Percentiles rank a stretch among this genome's conserved stretches.
These are phyloP conservation scores for Lyophyllum atratum DNA, from an alignment of 768 basidiomycete genomes.

Conservation along the genomic window DNA sequence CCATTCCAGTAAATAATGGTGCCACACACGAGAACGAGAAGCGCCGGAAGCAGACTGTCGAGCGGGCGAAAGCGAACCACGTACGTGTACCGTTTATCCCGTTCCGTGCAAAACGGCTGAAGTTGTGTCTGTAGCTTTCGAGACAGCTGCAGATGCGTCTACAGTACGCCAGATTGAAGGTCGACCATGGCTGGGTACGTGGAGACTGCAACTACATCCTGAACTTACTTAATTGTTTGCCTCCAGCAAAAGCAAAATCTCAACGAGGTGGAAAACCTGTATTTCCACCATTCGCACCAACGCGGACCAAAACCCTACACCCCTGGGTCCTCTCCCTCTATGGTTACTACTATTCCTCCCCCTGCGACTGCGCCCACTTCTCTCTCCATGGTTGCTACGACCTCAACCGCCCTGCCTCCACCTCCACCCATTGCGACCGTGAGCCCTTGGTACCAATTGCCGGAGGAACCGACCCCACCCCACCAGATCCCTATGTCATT, in stretches of 20 bases:
- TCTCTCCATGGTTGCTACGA: neutral
- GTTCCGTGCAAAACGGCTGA: neutral
- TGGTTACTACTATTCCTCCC: slow-evolving; percentile 21
- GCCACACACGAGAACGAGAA: slow-evolving; percentile 40
- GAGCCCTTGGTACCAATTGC: neutral
- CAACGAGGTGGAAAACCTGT: slow-evolving; percentile 82
- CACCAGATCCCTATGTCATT: slow-evolving; percentile 28
- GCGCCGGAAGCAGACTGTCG: slow-evolving; percentile 52
- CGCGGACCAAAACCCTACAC: slow-evolving; percentile 36
- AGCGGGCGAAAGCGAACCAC: slow-evolving; percentile 58
- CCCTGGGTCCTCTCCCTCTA: slow-evolving; percentile 16
- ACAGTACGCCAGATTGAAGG: slow-evolving; percentile 77
- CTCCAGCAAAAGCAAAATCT: slow-evolving; percentile 73
- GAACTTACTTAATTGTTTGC: neutral
- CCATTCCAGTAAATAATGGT: slow-evolving; percentile 22
- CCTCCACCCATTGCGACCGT: slow-evolving; percentile 14
- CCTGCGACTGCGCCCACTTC: too few species aligned
- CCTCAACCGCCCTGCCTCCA: slow-evolving; percentile 8
- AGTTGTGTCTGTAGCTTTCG: slow-evolving; percentile 48
- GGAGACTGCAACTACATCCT: neutral
- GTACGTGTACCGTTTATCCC: slow-evolving; percentile 36
- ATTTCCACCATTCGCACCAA: slow-evolving; percentile 71
- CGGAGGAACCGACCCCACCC: slow-evolving; percentile 1
- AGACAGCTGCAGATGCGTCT: slow-evolving; percentile 73
- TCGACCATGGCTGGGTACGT: slow-evolving; percentile 81